Evolutionary conservation across 2,329 filamentous ascomycete genomes (phyloP).

Genomic region (Beauveria varroae): DNA sequence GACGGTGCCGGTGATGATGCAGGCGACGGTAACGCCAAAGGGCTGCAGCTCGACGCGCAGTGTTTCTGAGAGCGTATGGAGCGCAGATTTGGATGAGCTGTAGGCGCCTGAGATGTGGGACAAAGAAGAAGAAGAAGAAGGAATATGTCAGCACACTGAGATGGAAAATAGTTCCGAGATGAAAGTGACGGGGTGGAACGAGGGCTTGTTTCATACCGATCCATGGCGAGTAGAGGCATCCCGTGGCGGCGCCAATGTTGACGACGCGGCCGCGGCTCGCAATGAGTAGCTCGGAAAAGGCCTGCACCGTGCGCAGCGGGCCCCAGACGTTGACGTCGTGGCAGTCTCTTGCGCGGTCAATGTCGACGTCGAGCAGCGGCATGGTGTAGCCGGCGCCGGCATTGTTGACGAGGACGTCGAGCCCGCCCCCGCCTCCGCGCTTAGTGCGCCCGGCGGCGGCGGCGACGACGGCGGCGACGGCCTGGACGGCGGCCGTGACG

Average conservation of each 20-base stretch:
- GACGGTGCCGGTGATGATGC: constrained; percentile 4
- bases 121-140: neutral
- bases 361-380: constrained; percentile 23
- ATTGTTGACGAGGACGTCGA: constrained; percentile 17
- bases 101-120: neutral
- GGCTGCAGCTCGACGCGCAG: constrained; percentile 10
- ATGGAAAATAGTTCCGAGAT: no score
- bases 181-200: neutral
- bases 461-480: neutral
- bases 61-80: constrained; percentile 4
- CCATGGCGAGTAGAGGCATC: constrained; percentile 1
- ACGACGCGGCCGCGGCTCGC: constrained; percentile 20
- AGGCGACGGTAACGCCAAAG: constrained; percentile 11
- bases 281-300: constrained; percentile 23
- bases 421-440: neutral
- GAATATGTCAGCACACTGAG: no score
- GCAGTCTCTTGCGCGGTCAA: constrained; percentile 25
- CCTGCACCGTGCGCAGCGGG: constrained; percentile 25
- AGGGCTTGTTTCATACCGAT: neutral
- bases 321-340: constrained; percentile 38
- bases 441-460: constrained; percentile 11
- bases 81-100: constrained; percentile 7
- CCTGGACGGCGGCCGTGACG: constrained; percentile 17
- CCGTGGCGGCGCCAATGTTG: constrained; percentile 11
- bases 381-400: constrained; percentile 16